Evolutionary conservation across 352 stramenopile genomes (phyloP), one percentile per base, ranked within the genome.

Genomic region (Plasmopara muralis): DNA sequence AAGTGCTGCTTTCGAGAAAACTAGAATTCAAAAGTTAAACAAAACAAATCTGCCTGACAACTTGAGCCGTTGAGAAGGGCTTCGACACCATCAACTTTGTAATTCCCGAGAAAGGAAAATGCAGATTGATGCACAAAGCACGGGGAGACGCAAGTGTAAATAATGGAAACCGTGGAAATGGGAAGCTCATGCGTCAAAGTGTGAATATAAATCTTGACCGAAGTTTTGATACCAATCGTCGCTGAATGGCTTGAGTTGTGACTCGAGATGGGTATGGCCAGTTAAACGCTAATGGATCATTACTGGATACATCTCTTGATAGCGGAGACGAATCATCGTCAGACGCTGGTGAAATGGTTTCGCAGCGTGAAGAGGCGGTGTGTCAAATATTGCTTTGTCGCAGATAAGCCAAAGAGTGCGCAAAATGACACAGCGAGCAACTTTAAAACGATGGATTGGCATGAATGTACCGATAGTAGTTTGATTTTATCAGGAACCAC

Each of bases 391-490:
- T 25, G 20, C 20, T 25, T 3, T 3, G 20, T 25, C 3, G 20
- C 20, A 3, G 1, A 3, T 25, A 25, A 59, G 40, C 38, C 44
- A 59, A n/a, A 53, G 44, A 14, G 29, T 53, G 1, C 44, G 44
- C n/a, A 59, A 12, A 7, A 53, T 25, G 34, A n/a, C 35, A 18
- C 38, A 38, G 2, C 46, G 39, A 34, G 50, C 10, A 40, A 57
- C n/a, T 4, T 51, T 57, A 31, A 57, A 52, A n/a, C 47, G 42
- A 8, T 16, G 13, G 30, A 47, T 14, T 5, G 42, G 51, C 4
- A 28, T 10, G 1, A 9, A 4, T 14, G 33, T 14, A 14, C 2
- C 4, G 13, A 38, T 5, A 2, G 20, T 38, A 38, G 9, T 38
- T 38, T 38, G 33, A 14, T 38, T 2, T 9, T 4, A 9, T 14